Base-by-base conservation (phyloP, 2,329 filamentous ascomycete species). In the Trichoderma sp. region DNA sequence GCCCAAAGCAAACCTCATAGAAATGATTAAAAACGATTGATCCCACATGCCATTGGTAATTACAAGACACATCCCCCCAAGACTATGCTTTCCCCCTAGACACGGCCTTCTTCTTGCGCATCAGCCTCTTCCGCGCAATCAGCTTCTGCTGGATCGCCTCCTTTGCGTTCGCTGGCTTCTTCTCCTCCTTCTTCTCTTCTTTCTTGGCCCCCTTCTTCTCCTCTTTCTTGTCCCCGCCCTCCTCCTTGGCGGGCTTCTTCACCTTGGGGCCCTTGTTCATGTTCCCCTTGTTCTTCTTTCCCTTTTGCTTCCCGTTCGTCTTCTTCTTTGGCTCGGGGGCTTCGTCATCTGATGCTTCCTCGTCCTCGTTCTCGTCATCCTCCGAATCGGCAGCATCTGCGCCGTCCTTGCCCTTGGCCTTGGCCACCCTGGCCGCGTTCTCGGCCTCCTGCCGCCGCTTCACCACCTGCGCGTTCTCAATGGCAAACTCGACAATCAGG, bases 401-500 rank as follows among this genome's bases (percentile, higher is more conserved):
- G 3, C 7, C 39, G 3, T 55, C 50, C 17, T 54, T 72, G 10
- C 1, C 28, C 66, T 63, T 70, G 65, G 44, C 74, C 64, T 24
- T 76, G 59, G 67, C 66, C 62, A 76, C 74, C 24, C 71, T 68
- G 2, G 76, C 75, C 67, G 73, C 77, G 45, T 74, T 74, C 70
- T 80, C 76, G 14, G 72, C 74, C 39, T 73, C 74, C 51, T 71
- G 73, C 66, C 96, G 85, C 68, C 95, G 85, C 70, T 89, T 85
- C n/a, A 99, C 90, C 1, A 99, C 95, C 73, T 97, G 93, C 1
- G 92, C 93, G 72, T 99, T 99, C 79, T 99, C 95, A 75, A 99
- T 97, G 21, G 95, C 93, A 75, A 99, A 99, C 77, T 99, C 96
- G 44, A 94, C 94, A 73, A 99, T 92, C 59, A 99, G 79, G 14